Evolutionary conservation across 2,329 filamentous ascomycete genomes (phyloP).

Genomic region (Neoascochyta sp.): DNA sequence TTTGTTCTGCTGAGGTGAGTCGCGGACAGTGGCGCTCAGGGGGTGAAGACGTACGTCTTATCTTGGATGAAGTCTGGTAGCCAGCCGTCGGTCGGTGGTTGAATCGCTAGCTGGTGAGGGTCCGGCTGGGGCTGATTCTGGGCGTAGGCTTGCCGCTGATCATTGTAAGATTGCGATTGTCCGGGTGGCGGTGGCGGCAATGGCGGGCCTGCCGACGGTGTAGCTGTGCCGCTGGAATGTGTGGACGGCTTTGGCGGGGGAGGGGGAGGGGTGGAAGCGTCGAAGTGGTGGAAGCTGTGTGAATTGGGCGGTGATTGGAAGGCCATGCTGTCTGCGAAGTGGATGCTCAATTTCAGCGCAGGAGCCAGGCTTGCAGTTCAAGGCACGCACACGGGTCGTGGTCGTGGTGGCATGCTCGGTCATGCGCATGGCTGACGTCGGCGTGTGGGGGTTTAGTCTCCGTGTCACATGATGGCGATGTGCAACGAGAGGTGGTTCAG

Average conservation of each 20-base stretch:
- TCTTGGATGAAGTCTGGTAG: conserved; percentile 72
- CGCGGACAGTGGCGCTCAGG: too few relatives aligned
- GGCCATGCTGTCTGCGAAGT: conserved; percentile 32
- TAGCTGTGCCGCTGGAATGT: conserved; percentile 42
- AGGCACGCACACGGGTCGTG: too few relatives aligned
- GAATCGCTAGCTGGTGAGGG: conserved; percentile 16
- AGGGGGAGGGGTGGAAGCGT: conserved; percentile 47
- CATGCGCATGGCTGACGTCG: too few relatives aligned
- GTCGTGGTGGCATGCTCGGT: too few relatives aligned
- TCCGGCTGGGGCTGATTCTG: conserved; percentile 16
- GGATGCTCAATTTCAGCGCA: too few relatives aligned
- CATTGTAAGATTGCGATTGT: conserved; percentile 24
- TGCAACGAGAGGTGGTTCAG: too few relatives aligned
- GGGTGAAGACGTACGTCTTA: conserved; percentile 65
- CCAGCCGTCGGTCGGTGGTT: conserved; percentile 62
- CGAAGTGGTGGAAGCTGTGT: conserved; percentile 39
- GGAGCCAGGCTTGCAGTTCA: too few relatives aligned
- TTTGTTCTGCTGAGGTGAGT: conserved; percentile 68
- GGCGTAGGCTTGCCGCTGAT: conserved; percentile 18
- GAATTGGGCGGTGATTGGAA: conserved; percentile 40
- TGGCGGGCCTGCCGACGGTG: conserved; percentile 43
- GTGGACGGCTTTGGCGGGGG: conserved; percentile 46
- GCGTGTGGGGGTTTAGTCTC: too few relatives aligned
- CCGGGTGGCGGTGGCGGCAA: conserved; percentile 44
- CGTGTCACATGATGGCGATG: too few relatives aligned